These are phyloP conservation scores for Mycosphaerella arachidis DNA, from an alignment of 2,329 filamentous ascomycete genomes.

Conservation along the genomic window DNA sequence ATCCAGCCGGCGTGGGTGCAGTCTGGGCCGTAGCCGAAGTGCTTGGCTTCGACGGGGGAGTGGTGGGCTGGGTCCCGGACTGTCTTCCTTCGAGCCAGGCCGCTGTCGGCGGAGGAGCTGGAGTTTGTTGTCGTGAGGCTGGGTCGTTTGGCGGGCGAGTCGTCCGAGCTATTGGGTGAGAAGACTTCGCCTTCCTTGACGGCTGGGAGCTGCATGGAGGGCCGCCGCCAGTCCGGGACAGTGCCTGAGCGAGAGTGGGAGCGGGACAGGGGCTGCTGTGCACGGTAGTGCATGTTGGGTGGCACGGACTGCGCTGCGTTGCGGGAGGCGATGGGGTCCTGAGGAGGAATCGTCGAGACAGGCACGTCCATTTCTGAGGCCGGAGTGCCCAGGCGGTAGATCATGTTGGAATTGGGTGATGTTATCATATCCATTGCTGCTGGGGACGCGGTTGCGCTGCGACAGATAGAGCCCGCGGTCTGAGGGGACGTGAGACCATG, in stretches of 20 bases:
- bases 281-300: conserved; percentile 79
- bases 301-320: conserved; percentile 86
- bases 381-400: conserved; percentile 77
- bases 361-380: conserved; percentile 90
- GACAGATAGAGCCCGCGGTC: conserved; percentile 44
- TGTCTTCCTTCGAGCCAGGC: conserved; percentile 5
- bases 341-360: conserved; percentile 36
- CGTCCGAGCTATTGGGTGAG: conserved; percentile 20
- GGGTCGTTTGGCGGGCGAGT: conserved; percentile 39
- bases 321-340: conserved; percentile 63
- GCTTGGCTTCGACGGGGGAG: conserved; percentile 23
- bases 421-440: conserved; percentile 40
- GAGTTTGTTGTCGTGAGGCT: conserved; percentile 21
- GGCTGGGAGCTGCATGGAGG: conserved; percentile 66
- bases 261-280: conserved; percentile 37
- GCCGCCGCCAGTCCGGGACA: conserved; percentile 51
- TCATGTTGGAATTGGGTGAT: conserved; percentile 44
- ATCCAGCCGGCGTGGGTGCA: conserved; percentile 72
- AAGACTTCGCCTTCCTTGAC: conserved; percentile 54
- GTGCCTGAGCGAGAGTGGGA: conserved; percentile 37
- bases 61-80: conserved; percentile 31
- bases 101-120: conserved; percentile 16
- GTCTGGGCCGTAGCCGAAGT: conserved; percentile 33
- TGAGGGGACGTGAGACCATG: conserved; percentile 21
- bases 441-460: conserved; percentile 47